Evolutionary conservation across 2,329 filamentous ascomycete species (phyloP).

Genomic region (Scorias spongiosa): DNA sequence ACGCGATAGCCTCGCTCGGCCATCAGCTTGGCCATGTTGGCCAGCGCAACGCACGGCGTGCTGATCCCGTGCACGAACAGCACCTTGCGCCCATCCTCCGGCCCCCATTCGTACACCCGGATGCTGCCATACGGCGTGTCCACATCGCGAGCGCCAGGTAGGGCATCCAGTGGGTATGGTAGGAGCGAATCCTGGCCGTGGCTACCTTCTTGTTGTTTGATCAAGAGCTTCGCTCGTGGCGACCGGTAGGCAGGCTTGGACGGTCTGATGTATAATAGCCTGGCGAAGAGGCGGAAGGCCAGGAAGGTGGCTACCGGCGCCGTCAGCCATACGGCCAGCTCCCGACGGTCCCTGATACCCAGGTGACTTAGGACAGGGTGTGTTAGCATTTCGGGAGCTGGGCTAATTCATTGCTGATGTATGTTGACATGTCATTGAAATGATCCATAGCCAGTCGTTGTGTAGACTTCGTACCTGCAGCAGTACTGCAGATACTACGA

Average conservation of each 20-base stretch:
- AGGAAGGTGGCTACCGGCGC: neutral
- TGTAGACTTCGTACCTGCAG: too few species aligned
- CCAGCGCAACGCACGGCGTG: slow-evolving; percentile 58
- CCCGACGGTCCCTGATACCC: slow-evolving; percentile 1
- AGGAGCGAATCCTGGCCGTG: neutral
- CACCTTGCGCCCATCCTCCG: slow-evolving; percentile 51
- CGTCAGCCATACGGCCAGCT: neutral
- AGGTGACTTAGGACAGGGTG: neutral
- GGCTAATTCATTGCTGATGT: too few species aligned
- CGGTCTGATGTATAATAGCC: neutral
- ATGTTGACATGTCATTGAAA: too few species aligned
- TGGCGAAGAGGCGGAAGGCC: neutral
- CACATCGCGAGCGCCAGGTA: slow-evolving; percentile 57
- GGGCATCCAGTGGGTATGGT: slow-evolving; percentile 53
- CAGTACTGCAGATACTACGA: too few species aligned
- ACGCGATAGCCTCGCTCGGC: slow-evolving; percentile 55
- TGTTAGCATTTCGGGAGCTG: neutral
- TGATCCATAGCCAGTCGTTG: too few species aligned
- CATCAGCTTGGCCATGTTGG: slow-evolving; percentile 49
- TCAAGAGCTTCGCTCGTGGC: neutral
- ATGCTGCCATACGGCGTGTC: slow-evolving; percentile 54
- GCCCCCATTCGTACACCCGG: slow-evolving; percentile 69
- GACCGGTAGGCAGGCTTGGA: neutral
- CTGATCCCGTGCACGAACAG: slow-evolving; percentile 69
- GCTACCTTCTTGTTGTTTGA: neutral